Base-by-base conservation (phyloP, 1,139 yeast species). In the Diutina neorugosa region DNA sequence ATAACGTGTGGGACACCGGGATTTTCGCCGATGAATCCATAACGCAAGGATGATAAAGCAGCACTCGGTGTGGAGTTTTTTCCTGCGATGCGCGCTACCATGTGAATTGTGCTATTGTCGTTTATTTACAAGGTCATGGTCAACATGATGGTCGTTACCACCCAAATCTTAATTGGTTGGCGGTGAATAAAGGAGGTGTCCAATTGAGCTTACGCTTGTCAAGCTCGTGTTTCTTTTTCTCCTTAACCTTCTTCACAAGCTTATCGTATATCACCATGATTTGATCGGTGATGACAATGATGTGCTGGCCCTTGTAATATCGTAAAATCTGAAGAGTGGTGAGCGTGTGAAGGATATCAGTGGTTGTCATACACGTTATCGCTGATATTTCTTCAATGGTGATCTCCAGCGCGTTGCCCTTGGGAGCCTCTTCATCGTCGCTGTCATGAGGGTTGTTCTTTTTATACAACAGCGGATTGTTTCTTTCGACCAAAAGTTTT, bases 121-220 rank as follows among this genome's bases (percentile, higher is more conserved):
- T 11, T 14, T 31, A 31, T 31, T 31, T 14, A 31, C 16, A 31
- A 11, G 14, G 14, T 31, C 37, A 31, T 31, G 37, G 37, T 31
- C 37, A 31, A 31, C 16, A 31, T 31, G 37, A n/a, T 23, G 25
- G 6, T 23, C 25, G 25, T 59, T 70, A 91, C 96, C 97, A 91
- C 2, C 97, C 98, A 68, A 93, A 93, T 60, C 98, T 77, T 62
- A 93, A 72, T 71, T 93, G 98, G 54, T 96, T 91, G 20, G 98
- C 96, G 1, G 97, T 91, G 65, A 93, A 93, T 21, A 87, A 84
- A 0, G 99, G 99, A 4, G 98, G 98, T 57, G 86, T 86, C 99
- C 99, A 93, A 41, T 76, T 73, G 55, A 93, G 73, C 61, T 79
- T 80, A 4, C 74, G 68, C 0, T 96, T 84, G 60, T 87, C 91